Evolutionary conservation across 2,329 filamentous ascomycete genomes (phyloP), one percentile per base, ranked within the genome.

Genomic region (Davidsoniella neocaledoniae): DNA sequence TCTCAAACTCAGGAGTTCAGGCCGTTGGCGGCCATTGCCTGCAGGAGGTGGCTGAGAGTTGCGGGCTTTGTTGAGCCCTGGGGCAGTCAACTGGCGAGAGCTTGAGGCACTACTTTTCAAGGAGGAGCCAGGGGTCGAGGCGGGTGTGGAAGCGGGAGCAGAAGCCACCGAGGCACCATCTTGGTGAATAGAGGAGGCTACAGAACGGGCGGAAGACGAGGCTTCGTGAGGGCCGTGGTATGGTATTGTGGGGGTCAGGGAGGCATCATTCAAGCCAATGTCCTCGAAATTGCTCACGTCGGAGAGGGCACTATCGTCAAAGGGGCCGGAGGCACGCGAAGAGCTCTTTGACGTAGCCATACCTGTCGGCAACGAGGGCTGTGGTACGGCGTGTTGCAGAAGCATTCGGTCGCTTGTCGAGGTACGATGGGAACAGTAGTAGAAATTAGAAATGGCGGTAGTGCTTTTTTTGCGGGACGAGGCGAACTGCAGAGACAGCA

Each of bases 271-370:
- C 26, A 96, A 76, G 10, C 83, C 86, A 61, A 95, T 94, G 56
- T 95, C 90, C 63, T 96, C 90, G 59, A 95, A 95, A 62, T 95
- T 80, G 55, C 78, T 79, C 52, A 82, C 76, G 60, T 94, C 85
- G 48, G 78, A 73, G 43, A 84, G 68, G 46, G 79, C 76, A 59
- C 81, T 78, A 57, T 85, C 83, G 58, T 86, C 82, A 58, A 80
- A 82, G 54, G 76, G 79, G 51, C 83, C 80, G 37, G 87, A 94
- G 57, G 81, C 82, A 59, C 90, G 83, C 46, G 86, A 94, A 4
- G 86, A 93, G 25, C 86, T 87, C 64, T 90, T 93, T 54, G 86
- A 93, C 57, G 69, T 66, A 45, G 83, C 86, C 66, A 94, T 78
- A 59, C 86, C 84, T 54, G 21, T 43, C 21, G 19, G 26, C 1